Conservation (phyloP, 2,329 filamentous ascomycete genomes). For the Colletotrichum sp. region DNA sequence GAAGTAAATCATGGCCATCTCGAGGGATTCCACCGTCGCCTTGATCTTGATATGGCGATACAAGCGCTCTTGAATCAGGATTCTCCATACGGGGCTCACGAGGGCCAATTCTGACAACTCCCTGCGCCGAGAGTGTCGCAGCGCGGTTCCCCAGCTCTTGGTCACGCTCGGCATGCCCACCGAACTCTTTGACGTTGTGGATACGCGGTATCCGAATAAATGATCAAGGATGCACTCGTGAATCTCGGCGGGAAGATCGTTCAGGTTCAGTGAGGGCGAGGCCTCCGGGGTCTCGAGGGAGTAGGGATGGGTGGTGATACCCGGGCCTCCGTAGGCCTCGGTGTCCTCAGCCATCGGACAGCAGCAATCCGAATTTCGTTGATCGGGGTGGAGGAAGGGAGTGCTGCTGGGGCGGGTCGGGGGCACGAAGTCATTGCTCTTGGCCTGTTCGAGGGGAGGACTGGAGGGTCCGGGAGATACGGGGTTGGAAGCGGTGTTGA, state of each 20-base stretch:
- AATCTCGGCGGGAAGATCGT: slow-evolving; percentile 70
- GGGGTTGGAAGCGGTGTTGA: slow-evolving; percentile 55
- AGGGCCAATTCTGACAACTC: slow-evolving; percentile 71
- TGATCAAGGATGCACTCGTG: slow-evolving; percentile 76
- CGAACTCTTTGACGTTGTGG: slow-evolving; percentile 62
- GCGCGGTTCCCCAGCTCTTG: slow-evolving; percentile 67
- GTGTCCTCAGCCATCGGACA: slow-evolving; percentile 32
- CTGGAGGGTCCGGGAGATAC: slow-evolving; percentile 60
- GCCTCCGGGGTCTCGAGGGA: slow-evolving; percentile 17
- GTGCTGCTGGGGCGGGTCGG: slow-evolving; percentile 64
- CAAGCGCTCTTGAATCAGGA: slow-evolving; percentile 72
- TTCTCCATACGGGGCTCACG: slow-evolving; percentile 67
- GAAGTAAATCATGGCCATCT: slow-evolving; percentile 67
- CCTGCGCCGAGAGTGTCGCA: slow-evolving; percentile 71
- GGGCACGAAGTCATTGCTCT: slow-evolving; percentile 51
- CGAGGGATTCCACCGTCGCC: slow-evolving; percentile 68
- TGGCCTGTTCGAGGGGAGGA: slow-evolving; percentile 53
- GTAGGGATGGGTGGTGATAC: slow-evolving; percentile 26
- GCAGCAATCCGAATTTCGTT: slow-evolving; percentile 46
- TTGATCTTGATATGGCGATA: slow-evolving; percentile 81
- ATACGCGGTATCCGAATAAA: slow-evolving; percentile 71
- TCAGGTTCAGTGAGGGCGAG: slow-evolving; percentile 35
- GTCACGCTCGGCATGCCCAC: slow-evolving; percentile 58
- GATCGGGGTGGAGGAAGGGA: slow-evolving; percentile 62
- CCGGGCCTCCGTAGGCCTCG: slow-evolving; percentile 29